A percentile compares a stretch with the other conserved stretches of the same genome.
phyloP scores from a whole-genome alignment of 2,329 filamentous ascomycete species.

The Triangularia setosa region DNA sequence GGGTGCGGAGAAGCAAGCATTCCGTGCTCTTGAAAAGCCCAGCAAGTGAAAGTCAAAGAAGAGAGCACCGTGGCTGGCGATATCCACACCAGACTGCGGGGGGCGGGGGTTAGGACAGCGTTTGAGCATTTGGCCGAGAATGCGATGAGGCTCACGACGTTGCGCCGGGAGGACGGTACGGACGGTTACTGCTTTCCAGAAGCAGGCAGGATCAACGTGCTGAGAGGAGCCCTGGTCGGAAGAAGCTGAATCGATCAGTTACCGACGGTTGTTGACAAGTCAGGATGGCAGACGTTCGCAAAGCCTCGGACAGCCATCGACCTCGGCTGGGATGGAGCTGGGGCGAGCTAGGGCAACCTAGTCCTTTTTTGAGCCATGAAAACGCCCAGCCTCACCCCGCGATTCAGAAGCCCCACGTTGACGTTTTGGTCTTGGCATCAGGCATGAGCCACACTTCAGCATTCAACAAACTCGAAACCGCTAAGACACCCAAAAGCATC shows the following conservation, averaged over 20 bases:
- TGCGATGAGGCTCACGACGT: background rate
- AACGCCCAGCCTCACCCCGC: constrained; percentile 14
- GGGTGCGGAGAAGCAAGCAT: constrained; percentile 11
- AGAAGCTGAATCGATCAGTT: background rate
- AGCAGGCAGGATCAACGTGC: background rate
- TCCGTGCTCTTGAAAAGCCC: background rate
- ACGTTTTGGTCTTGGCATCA: constrained; percentile 5
- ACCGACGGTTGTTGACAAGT: background rate
- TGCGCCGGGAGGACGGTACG: background rate
- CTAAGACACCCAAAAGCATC: background rate
- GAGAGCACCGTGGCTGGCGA: background rate
- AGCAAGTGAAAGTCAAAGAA: background rate
- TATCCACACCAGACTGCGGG: background rate
- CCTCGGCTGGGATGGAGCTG: constrained; percentile 6
- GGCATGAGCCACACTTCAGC: constrained; percentile 2
- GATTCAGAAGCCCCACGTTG: constrained; percentile 3
- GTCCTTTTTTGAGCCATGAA: background rate
- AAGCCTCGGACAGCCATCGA: constrained; percentile 4
- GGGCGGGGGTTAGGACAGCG: background rate
- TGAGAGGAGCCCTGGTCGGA: too few relatives aligned
- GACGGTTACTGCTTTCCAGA: background rate
- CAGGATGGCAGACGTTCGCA: background rate
- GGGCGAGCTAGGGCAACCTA: background rate
- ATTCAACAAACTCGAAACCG: background rate
- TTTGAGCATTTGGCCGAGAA: background rate